Evolutionary conservation across 805 yeast species (phyloP).

Genomic region (Tetrapisispora namnaoensis): DNA sequence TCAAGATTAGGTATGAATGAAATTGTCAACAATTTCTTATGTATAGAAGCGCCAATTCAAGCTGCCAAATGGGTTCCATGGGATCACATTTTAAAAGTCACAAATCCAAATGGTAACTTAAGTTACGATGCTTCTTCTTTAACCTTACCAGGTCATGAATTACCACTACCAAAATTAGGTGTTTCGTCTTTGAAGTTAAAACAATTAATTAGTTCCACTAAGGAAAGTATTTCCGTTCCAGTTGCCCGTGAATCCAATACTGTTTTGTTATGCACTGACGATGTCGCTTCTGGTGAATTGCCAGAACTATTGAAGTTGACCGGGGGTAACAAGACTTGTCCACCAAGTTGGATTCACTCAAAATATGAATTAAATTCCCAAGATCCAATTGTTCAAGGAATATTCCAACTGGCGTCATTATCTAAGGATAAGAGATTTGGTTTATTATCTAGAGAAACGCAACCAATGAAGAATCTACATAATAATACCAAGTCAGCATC

Average conservation of each 20-base stretch:
- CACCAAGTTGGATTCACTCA: conserved; percentile 87
- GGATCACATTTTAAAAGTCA: conserved; percentile 47
- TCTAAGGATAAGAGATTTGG: conserved; percentile 64
- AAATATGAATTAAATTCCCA: conserved; percentile 49
- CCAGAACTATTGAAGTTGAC: conserved; percentile 66
- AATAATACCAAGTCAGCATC: not conserved
- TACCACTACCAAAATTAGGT: conserved; percentile 67
- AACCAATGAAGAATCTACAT: conserved; percentile 36
- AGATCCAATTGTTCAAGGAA: conserved; percentile 33
- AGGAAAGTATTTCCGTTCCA: conserved; percentile 39
- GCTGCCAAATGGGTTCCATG: conserved; percentile 67
- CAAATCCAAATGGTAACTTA: conserved; percentile 57
- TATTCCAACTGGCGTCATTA: conserved; percentile 47
- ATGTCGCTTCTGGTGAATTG: conserved; percentile 31
- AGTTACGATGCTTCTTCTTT: conserved; percentile 54
- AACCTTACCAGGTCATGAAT: conserved; percentile 58
- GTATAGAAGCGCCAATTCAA: conserved; percentile 64
- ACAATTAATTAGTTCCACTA: conserved; percentile 42
- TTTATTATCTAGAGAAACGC: conserved; percentile 51
- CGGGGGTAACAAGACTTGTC: conserved; percentile 61
- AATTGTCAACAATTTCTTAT: conserved; percentile 67
- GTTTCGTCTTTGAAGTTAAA: conserved; percentile 59
- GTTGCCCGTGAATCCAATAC: conserved; percentile 78
- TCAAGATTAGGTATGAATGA: conserved; percentile 72
- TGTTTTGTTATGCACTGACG: conserved; percentile 45